Evolutionary conservation across 768 basidiomycete genomes (phyloP).

Genomic region (Collybiopsis confluens): DNA sequence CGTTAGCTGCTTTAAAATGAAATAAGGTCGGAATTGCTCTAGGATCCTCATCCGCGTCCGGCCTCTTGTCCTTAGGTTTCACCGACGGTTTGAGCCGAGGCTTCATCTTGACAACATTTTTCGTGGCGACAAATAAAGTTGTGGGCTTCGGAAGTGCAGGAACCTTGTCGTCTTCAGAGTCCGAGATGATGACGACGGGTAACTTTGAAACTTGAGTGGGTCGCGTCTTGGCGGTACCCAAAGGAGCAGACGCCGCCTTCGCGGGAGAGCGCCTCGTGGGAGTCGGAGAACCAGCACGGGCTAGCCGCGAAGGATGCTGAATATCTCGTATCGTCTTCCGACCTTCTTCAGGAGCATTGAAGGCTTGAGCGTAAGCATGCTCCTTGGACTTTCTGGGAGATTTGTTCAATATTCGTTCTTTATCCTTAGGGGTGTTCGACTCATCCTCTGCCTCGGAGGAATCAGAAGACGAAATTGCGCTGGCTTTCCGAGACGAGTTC

Average conservation of each 20-base stretch:
- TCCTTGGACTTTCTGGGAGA: background rate
- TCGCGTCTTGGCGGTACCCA: background rate
- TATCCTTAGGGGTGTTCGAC: background rate
- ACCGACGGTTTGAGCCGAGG: no score
- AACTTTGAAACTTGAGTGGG: background rate
- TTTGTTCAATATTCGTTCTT: background rate
- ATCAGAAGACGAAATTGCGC: background rate
- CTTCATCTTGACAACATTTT: no score
- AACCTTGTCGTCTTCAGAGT: background rate
- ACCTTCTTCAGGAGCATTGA: background rate
- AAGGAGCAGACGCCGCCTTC: background rate
- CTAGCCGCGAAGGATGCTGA: constrained; percentile 4
- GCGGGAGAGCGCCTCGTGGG: background rate
- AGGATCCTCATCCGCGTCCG: no score
- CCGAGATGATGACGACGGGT: background rate
- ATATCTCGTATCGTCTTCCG: constrained; percentile 3
- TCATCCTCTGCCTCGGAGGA: background rate
- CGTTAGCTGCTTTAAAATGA: background rate
- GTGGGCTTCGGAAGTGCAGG: background rate
- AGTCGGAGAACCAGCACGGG: constrained; percentile 1
- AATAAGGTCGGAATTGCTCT: no score
- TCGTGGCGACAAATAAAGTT: no score
- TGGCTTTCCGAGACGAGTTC: background rate
- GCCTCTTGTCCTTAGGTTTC: no score
- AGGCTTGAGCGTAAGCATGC: background rate